Conservation (phyloP, 73 alveolate species). For the Paramecium biaurelia region DNA sequence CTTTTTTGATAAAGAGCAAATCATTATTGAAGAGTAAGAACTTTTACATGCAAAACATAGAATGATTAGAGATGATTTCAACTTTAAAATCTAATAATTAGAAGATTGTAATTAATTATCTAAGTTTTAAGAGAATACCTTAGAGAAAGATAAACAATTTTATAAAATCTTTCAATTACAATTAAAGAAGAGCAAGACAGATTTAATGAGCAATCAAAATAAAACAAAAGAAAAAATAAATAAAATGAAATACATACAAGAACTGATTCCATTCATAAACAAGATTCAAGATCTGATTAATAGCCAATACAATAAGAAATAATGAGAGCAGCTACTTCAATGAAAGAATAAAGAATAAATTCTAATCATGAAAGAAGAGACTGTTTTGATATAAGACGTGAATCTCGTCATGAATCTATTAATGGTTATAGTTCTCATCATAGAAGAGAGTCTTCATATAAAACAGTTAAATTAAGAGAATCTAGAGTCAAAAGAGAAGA, state of each 20-base stretch:
- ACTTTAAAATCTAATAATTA: neutral
- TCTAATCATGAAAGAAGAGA: neutral
- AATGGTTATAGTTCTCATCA: neutral
- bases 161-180: neutral
- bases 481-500: slow-evolving; percentile 4
- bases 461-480: neutral
- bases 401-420: neutral
- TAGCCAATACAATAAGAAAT: neutral
- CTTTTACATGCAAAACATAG: neutral
- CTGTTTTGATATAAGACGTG: neutral
- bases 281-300: neutral
- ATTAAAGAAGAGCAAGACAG: neutral
- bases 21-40: slow-evolving; percentile 32
- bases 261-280: neutral
- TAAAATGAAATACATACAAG: neutral
- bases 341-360: neutral
- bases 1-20: neutral
- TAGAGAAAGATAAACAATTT: neutral
- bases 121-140: slow-evolving; percentile 28
- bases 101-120: slow-evolving; percentile 8
- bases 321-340: neutral
- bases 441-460: neutral
- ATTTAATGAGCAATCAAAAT: neutral
- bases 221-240: neutral
- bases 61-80: neutral